These are phyloP conservation scores for Porphyridium purpureum DNA, from an alignment of 23 red algal genomes.

Conservation along the genomic window DNA sequence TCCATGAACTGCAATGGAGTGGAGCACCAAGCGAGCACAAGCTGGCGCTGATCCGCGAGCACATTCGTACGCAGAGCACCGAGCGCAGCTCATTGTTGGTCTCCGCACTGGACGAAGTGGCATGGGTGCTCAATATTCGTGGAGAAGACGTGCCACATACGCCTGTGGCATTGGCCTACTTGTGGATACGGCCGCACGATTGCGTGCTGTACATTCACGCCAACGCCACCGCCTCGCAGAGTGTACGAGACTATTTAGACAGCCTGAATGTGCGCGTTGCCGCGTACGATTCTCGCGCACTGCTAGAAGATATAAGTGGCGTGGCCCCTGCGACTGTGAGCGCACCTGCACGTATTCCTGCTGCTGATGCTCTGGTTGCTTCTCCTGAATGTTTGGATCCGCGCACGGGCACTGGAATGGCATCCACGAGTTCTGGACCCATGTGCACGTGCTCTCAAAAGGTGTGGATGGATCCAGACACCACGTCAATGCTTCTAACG, in stretches of 20 bases:
- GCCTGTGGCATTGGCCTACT: conserved; percentile 69
- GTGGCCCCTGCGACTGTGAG: no score
- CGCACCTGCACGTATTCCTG: no score
- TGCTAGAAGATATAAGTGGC: conserved; percentile 22
- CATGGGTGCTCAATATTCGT: conserved; percentile 82
- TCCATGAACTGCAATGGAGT: conserved; percentile 46
- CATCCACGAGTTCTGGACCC: conserved; percentile 23
- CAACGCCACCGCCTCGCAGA: conserved; percentile 5
- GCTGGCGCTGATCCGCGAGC: conserved; percentile 20
- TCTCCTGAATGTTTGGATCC: no score
- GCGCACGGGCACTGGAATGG: no score
- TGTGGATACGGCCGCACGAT: conserved; percentile 20
- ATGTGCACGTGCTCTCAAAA: no score
- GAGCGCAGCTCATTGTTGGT: conserved; percentile 42
- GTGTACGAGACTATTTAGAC: no score
- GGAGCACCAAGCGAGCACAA: conserved; percentile 44
- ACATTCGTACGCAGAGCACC: conserved; percentile 17
- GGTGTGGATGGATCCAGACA: no score
- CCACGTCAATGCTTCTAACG: no score
- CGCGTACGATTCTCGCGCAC: conserved; percentile 27
- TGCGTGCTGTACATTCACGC: conserved; percentile 27
- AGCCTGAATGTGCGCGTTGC: conserved; percentile 19
- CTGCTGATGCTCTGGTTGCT: no score
- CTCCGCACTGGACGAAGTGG: conserved; percentile 77
- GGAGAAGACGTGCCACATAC: conserved; percentile 84